phyloP scores from a whole-genome alignment of 345 rosid species.

The Salix arbutifolia region DNA sequence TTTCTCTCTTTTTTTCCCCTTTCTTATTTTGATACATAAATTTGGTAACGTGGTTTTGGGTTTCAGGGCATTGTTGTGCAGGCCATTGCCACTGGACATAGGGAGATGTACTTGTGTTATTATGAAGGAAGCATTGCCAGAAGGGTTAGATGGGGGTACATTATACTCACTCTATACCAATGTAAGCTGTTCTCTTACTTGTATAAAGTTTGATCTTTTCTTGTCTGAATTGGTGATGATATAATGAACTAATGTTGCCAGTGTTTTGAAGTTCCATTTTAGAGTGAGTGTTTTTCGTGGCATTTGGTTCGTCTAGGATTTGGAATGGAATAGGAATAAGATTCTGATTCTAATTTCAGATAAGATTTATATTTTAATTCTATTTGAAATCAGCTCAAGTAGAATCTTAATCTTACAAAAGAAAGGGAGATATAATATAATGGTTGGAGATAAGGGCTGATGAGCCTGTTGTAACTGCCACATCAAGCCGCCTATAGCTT shows the following conservation, averaged over 20 bases:
- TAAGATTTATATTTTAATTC: neutral
- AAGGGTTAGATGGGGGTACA: conserved; percentile 50
- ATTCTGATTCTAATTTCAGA: neutral
- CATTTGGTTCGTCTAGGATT: neutral
- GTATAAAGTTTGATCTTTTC: neutral
- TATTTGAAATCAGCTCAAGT: neutral
- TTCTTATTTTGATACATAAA: neutral
- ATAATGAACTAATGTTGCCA: neutral
- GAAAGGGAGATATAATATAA: neutral
- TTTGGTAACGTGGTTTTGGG: conserved; percentile 2
- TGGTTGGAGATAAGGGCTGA: neutral
- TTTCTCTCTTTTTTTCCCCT: neutral
- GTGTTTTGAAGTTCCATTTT: neutral
- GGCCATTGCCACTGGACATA: conserved; percentile 81
- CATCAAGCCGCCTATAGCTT: neutral
- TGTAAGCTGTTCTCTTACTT: conserved; percentile 37
- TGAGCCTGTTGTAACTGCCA: neutral
- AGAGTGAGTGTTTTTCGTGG: neutral
- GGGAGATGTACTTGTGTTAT: conserved; percentile 87
- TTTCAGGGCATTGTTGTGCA: conserved; percentile 69
- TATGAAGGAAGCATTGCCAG: conserved; percentile 57
- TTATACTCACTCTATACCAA: conserved; percentile 74
- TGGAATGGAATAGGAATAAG: neutral
- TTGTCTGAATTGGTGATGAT: neutral
- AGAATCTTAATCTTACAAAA: neutral